Conservation (phyloP, 352 stramenopile species). For the Pythium aphanidermatum region DNA sequence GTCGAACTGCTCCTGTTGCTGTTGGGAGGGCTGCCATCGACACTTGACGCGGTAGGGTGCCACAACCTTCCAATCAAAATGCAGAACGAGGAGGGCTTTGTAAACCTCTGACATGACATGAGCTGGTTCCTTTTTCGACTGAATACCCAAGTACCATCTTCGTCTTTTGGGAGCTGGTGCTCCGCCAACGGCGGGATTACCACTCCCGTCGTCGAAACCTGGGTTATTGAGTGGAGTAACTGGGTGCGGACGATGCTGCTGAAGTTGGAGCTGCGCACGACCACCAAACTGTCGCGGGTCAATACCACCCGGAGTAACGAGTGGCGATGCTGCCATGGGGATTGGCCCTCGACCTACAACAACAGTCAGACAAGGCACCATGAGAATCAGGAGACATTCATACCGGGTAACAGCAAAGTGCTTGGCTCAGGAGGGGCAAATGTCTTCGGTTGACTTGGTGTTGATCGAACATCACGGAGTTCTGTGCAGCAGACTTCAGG, state of each 20-base stretch:
- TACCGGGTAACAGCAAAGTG: constrained; percentile 60
- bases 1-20: constrained; percentile 22
- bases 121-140: constrained; percentile 98
- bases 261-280: constrained; percentile 22
- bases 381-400: background rate
- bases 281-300: constrained; percentile 68
- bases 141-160: constrained; percentile 98
- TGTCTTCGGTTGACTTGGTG: constrained; percentile 73
- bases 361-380: background rate
- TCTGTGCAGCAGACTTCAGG: too few relatives aligned
- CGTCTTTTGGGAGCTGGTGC: constrained; percentile 60
- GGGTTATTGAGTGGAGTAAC: background rate
- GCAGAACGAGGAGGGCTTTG: constrained; percentile 94
- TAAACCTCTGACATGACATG: constrained; percentile 99
- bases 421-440: constrained; percentile 61
- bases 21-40: constrained; percentile 81
- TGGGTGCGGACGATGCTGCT: constrained; percentile 1
- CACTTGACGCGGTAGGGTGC: constrained; percentile 97
- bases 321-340: constrained; percentile 72
- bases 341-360: constrained; percentile 53
- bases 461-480: constrained; percentile 58
- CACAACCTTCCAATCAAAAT: constrained; percentile 97
- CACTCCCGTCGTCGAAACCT: background rate
- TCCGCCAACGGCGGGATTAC: background rate
- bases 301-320: constrained; percentile 52